Evolutionary conservation across 768 basidiomycete genomes (phyloP).

Genomic region (Gyrodon lividus): DNA sequence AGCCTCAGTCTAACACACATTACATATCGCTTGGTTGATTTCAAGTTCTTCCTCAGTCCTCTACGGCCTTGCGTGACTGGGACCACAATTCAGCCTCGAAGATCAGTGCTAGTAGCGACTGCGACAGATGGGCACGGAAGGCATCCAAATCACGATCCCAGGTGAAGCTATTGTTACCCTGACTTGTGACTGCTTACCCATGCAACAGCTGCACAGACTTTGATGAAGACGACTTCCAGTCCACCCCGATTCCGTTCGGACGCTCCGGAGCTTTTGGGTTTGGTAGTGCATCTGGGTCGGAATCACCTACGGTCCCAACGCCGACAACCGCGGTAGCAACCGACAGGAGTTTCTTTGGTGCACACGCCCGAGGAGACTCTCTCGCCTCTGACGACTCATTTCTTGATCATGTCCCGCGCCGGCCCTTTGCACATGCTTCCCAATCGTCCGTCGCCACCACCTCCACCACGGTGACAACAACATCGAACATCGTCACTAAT

Average conservation of each 20-base stretch:
- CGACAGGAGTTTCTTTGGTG: constrained; percentile 58
- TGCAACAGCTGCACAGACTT: constrained; percentile 53
- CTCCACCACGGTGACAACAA: constrained; percentile 16
- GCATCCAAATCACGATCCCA: constrained; percentile 48
- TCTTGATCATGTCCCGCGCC: constrained; percentile 55
- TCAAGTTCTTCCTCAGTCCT: neutral
- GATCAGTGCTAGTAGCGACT: neutral
- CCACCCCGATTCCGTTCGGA: constrained; percentile 69
- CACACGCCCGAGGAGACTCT: constrained; percentile 75
- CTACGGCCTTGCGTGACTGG: neutral
- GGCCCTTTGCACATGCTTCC: constrained; percentile 68
- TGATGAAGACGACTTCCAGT: constrained; percentile 68
- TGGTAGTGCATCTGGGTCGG: constrained; percentile 50
- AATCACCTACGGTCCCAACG: constrained; percentile 64
- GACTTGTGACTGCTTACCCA: neutral
- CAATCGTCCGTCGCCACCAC: constrained; percentile 68
- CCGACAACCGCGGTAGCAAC: constrained; percentile 40
- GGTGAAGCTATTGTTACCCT: constrained; percentile 27
- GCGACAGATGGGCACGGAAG: constrained; percentile 36
- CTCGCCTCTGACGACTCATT: constrained; percentile 74
- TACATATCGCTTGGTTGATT: neutral
- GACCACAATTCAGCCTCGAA: neutral
- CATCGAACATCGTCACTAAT: constrained; percentile 10
- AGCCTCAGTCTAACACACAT: too few relatives aligned
- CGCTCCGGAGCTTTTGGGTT: constrained; percentile 53